These are phyloP conservation scores for Pisolithus tinctorius DNA, from an alignment of 768 basidiomycete species.

Conservation along the genomic window DNA sequence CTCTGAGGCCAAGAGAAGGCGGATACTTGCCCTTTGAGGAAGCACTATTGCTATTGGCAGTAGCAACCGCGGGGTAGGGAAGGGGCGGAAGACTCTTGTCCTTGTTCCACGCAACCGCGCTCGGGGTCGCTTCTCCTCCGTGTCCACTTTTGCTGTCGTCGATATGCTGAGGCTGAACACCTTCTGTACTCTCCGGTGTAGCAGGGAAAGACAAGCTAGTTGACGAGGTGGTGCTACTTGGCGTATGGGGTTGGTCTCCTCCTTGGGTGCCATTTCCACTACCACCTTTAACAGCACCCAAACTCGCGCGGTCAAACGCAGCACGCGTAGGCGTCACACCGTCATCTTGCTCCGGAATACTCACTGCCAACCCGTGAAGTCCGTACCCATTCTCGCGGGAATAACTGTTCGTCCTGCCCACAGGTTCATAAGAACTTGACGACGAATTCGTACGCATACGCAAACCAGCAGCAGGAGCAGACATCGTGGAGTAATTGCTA, in stretches of 20 bases:
- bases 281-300: constrained; percentile 14
- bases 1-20: constrained; percentile 10
- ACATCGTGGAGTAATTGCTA: background rate
- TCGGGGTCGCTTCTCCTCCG: constrained; percentile 9
- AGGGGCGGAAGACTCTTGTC: constrained; percentile 29
- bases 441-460: constrained; percentile 7
- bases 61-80: constrained; percentile 7
- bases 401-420: constrained; percentile 8
- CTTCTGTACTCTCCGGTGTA: constrained; percentile 19
- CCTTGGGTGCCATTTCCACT: background rate
- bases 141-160: background rate
- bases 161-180: constrained; percentile 2
- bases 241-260: constrained; percentile 18
- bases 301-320: constrained; percentile 21
- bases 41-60: background rate
- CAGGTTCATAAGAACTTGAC: constrained; percentile 11
- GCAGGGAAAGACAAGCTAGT: constrained; percentile 24
- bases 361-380: constrained; percentile 15
- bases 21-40: constrained; percentile 14
- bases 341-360: constrained; percentile 25
- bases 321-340: constrained; percentile 25
- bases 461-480: background rate
- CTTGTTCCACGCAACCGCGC: constrained; percentile 6
- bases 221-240: constrained; percentile 26
- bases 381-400: background rate